Evolutionary conservation across 441 rosid genomes (phyloP), one percentile per base, ranked within the genome.

Genomic region (Corymbia citriodora): DNA sequence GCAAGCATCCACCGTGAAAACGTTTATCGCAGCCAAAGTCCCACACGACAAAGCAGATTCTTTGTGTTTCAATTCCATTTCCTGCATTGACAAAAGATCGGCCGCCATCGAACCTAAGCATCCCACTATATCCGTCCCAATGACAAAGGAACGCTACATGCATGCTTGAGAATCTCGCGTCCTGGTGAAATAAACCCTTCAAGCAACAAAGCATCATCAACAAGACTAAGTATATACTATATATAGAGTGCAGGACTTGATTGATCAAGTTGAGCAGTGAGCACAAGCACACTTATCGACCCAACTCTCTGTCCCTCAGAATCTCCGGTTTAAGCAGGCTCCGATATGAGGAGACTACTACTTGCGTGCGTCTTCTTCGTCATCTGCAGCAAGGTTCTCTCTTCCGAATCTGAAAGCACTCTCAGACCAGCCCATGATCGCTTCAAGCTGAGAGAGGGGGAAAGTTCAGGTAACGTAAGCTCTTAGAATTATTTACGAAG

Each of bases 351-450:
- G 90, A 90, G 91, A 85, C 45, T 45, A 31, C 9, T 87, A 10
- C n/a, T 83, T 36, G 85, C 87, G 13, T 91, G 90, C 89, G 86
- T 90, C 27, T 49, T 93, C 79, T 68, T 92, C 88, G 23, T 89
- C 57, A 49, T 89, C 36, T 90, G 86, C 63, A 92, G 36, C n/a
- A 55, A 50, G 25, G 83, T 90, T 57, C 89, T 89, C 82, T 89
- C 93, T 88, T 87, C 81, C 83, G 87, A 65, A n/a, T 89, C 89
- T 74, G 92, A 90, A 90, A 79, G 82, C 88, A 61, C 90, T 82
- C 40, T 89, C 72, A 90, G 85, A 27, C 93, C 89, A 74, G 40
- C 63, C 33, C 89, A 59, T 86, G 88, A 29, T 49, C 21, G 6
- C 7, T 59, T 57, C 89, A 82, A 90, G 19, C 90, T 40, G 27